These are phyloP conservation scores for Auriscalpium vulgare DNA, from an alignment of 768 basidiomycete species.

Conservation along the genomic window DNA sequence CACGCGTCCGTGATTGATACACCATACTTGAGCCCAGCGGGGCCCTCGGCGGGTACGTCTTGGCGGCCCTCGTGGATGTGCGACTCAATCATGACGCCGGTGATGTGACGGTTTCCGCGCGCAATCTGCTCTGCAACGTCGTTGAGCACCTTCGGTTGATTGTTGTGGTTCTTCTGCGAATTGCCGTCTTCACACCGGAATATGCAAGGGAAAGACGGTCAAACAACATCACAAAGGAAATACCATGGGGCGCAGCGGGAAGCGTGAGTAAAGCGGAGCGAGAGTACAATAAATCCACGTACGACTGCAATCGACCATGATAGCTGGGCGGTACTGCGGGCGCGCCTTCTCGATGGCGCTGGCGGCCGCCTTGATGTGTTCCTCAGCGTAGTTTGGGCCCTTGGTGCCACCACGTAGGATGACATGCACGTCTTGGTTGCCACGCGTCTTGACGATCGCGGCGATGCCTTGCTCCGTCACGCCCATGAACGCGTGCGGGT, in stretches of 20 bases:
- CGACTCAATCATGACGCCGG: constrained; percentile 96
- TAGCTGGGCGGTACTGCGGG: constrained; percentile 44
- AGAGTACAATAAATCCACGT: not conserved
- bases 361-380: constrained; percentile 60
- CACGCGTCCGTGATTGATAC: constrained; percentile 92
- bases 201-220: not conserved
- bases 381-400: constrained; percentile 82
- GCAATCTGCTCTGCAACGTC: constrained; percentile 67
- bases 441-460: constrained; percentile 83
- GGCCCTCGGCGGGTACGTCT: constrained; percentile 71
- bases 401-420: constrained; percentile 90
- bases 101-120: constrained; percentile 63
- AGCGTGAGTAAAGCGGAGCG: not conserved
- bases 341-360: constrained; percentile 59
- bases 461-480: constrained; percentile 83
- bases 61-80: constrained; percentile 89
- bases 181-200: constrained; percentile 67
- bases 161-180: constrained; percentile 89
- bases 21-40: constrained; percentile 61
- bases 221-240: no score
- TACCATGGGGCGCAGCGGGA: no score
- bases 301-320: constrained; percentile 78
- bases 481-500: constrained; percentile 96
- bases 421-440: constrained; percentile 74
- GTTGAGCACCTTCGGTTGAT: constrained; percentile 77